Base-by-base conservation (phyloP, 1,139 yeast species). In the Pichia inconspicua region DNA sequence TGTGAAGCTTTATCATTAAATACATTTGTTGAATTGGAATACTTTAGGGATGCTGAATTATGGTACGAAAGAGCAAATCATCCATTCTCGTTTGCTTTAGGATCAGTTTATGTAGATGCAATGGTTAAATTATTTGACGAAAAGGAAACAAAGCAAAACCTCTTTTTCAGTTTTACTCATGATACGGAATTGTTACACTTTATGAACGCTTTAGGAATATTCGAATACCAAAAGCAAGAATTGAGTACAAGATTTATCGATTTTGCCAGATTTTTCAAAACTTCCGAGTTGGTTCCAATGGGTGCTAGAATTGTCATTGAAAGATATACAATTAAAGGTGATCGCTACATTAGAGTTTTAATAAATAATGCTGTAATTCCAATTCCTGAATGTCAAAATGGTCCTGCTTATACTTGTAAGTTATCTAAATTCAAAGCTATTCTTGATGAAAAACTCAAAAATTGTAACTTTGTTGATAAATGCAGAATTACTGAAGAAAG, bases 341-440 rank as follows among this genome's bases (percentile, higher is more conserved):
- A 61, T 9, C 58, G 66, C 22, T 76, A 66, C 54, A 73, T 79
- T 4, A 67, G 84, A 53, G 67, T 72, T 41, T 57, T 78, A 22
- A 66, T 78, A 41, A 80, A 79, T 58, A 82, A 77, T 53, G 79
- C 83, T 1, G 82, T 79, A 2, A 62, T 73, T 30, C 84, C 84
- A 0, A 61, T 78, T 15, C 48, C 52, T 22, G 47, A 48, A 30
- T 54, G 55, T 36, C 54, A 53, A 44, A 53, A 53, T 47, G 84
- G 84, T 4, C 82, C 83, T 0, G 82, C 81, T 0, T 75, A 68
- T 54, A 66, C 73, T 10, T 72, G 78, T 55, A 59, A 66, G 15
- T 54, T 74, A 43, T 50, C 58, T 2, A 68, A 69, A 40, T 69
- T 66, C 53, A 63, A 63, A 48, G 51, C 57, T 1, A 61, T 66